Base-by-base conservation (phyloP, 164 flowering plant genomes). In the Litsea cubeba region DNA sequence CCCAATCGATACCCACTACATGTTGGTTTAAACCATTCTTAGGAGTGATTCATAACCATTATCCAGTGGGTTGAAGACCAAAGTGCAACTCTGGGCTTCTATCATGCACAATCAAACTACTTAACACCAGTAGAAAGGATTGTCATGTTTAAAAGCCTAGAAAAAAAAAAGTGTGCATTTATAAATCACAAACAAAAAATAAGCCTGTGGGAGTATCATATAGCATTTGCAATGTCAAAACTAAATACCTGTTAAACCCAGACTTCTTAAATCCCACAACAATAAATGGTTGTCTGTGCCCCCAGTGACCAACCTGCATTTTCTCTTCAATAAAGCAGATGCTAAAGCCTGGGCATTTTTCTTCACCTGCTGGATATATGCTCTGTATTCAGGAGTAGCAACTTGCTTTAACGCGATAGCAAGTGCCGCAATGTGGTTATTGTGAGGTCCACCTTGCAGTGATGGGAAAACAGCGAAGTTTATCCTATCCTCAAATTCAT, bases 391-490 rank as follows among this genome's bases (percentile, higher is more conserved):
- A 15, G 90, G 93, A 26, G 93, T 83, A 69, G 94, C 94, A 35
- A 89, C 93, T 81, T 95, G 97, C 71, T 93, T 95, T 69, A 95
- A 85, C 49, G 97, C 95, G 74, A 93, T 84, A 65, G 97, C 97
- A 51, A 95, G 93, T 15, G 97, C 98, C 71, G 97, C 97, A 76
- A 93, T 91, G 78, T 90, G 97, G 76, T 95, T 91, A 75, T 93
- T 95, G 80, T 95, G 97, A 10, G 98, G 98, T 10, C 98, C 98
- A 70, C 98, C 98, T 85, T 95, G 98, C 75, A 90, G 60, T 23
- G 95, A 87, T 50, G 98, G 95, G 72, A 86, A 88, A 20, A 95
- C 95, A 73, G 98, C 97, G 84, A 91, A 91, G 67, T 90, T 95
- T 76, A 95, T 91, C 84, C 79, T 88, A 2, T 92, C 97, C 82